Conservation (phyloP, 2,329 filamentous ascomycete genomes). For the Stemphylium beticola region DNA sequence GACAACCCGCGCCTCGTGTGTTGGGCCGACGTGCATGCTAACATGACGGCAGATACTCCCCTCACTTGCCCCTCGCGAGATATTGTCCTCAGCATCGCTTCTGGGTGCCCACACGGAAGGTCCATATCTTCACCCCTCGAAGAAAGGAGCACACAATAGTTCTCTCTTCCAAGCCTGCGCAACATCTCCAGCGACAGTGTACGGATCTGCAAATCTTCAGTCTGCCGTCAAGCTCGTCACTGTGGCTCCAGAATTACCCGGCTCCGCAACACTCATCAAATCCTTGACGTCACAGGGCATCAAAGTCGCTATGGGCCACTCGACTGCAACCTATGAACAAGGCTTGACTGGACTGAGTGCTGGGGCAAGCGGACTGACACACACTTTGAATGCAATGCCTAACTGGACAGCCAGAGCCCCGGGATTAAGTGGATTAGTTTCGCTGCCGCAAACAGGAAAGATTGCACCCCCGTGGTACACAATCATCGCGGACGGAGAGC, state of each 20-base stretch:
- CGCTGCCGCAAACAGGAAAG: constrained; percentile 29
- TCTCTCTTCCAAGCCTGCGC: constrained; percentile 52
- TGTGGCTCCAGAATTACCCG: constrained; percentile 59
- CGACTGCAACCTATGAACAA: constrained; percentile 55
- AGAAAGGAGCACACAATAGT: constrained; percentile 61
- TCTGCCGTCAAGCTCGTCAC: constrained; percentile 58
- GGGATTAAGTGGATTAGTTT: constrained; percentile 55
- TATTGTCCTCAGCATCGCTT: constrained; percentile 55
- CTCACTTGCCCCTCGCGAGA: constrained; percentile 52
- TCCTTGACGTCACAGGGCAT: constrained; percentile 51
- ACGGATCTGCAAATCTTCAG: constrained; percentile 53
- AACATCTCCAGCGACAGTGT: constrained; percentile 49
- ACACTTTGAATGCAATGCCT: constrained; percentile 63
- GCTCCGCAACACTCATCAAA: constrained; percentile 51
- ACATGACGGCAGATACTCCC: constrained; percentile 54
- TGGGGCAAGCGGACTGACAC: constrained; percentile 60
- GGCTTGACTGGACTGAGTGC: constrained; percentile 54
- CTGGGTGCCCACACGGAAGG: constrained; percentile 65
- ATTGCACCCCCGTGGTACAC: constrained; percentile 56
- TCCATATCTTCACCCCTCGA: constrained; percentile 60
- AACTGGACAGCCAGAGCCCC: constrained; percentile 58
- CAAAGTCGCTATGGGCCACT: constrained; percentile 59
- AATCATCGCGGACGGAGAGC: constrained; percentile 61
- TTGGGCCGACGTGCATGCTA: constrained; percentile 5
- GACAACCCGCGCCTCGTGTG: background rate